Conservation (phyloP, 306 rosid genomes). For the Sphenostylis stenocarpa region DNA sequence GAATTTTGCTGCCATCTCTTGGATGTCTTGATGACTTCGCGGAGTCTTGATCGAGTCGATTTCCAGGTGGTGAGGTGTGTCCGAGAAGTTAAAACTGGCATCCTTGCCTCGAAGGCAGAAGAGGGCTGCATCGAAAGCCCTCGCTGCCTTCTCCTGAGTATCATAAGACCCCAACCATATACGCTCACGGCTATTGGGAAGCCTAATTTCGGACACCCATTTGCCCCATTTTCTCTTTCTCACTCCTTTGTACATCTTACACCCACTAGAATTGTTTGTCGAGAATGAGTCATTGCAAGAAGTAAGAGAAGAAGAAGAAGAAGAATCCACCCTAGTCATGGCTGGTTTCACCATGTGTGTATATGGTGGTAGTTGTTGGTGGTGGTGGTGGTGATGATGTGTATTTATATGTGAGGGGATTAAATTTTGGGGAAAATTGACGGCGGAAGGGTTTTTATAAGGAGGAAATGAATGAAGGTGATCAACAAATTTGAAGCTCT, state of each 20-base stretch:
- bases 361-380: background rate
- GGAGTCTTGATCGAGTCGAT: background rate
- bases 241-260: slow-evolving; percentile 58
- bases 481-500: background rate
- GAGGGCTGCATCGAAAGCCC: slow-evolving; percentile 78
- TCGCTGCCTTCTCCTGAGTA: slow-evolving; percentile 62
- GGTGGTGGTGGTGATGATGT: background rate
- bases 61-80: slow-evolving; percentile 37
- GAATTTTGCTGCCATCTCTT: slow-evolving; percentile 50
- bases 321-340: background rate
- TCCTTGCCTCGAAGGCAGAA: slow-evolving; percentile 60
- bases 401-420: background rate
- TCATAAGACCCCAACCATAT: slow-evolving; percentile 81
- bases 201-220: slow-evolving; percentile 80
- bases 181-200: slow-evolving; percentile 70
- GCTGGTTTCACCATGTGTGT: background rate
- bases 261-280: background rate
- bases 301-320: background rate
- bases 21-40: slow-evolving; percentile 42
- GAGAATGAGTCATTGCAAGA: background rate
- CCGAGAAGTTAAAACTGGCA: slow-evolving; percentile 64
- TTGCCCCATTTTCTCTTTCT: slow-evolving; percentile 83
- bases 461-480: background rate
- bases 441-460: slow-evolving; percentile 21
- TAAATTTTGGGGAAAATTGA: slow-evolving; percentile 5